Evolutionary conservation across 345 rosid genomes (phyloP), one percentile per base, ranked within the genome.

Genomic region (Citrus sinensis): DNA sequence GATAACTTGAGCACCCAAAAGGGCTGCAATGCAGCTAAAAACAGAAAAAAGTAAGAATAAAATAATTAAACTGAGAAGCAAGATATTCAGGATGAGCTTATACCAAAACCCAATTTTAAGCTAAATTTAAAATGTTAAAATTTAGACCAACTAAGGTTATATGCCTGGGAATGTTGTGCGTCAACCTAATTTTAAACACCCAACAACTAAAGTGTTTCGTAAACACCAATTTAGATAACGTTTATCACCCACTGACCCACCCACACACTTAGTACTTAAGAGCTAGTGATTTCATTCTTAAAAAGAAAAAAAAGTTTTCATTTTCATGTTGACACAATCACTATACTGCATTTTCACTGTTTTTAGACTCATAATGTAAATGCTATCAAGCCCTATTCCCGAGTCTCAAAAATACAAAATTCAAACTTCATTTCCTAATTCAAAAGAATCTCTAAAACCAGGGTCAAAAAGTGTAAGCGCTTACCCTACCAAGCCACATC

Each of bases 401-500:
- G 22, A 27, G 2, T 64, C 40, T 64, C 17, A 32, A 30, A 17
- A 63, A 30, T 32, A 32, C 2, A 35, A 16, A 32, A 64, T 13
- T 64, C 22, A 32, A 30, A 30, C 22, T 64, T 30, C 24, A 17
- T 17, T 64, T 64, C 68, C 68, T 64, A 5, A 64, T 30, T 1
- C 40, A 7, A 32, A 32, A 30, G 40, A 32, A 64, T 64, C 40
- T 14, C 56, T 30, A 65, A 70, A 70, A 70, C 73, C 10, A 25
- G 24, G 24, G 35, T 20, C 0, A 8, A 13, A n/a, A 73, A 40
- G 35, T 20, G 30, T 0, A 32, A 54, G 46, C 24, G 54, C 80
- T 82, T 87, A 93, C 98, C 98, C 98, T 68, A 91, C 98, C 84
- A 95, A 88, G 81, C 98, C 98, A 85, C 97, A 95, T 51, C 98